Evolutionary conservation across 495 filamentous ascomycete genomes (phyloP).

Genomic region (Friedmanniomyces simplex): DNA sequence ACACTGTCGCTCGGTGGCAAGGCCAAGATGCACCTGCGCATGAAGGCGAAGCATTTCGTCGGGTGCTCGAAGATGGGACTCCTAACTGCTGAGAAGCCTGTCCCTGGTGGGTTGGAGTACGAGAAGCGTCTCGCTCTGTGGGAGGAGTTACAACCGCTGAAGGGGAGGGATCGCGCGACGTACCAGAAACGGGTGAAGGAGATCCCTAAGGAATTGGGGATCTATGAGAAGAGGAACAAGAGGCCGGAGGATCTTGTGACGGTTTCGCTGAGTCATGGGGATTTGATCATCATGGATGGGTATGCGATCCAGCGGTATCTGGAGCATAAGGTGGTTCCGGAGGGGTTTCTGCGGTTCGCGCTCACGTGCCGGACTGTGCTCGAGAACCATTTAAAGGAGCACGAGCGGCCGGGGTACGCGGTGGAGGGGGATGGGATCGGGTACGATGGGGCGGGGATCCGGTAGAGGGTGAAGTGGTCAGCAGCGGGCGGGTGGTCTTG

Average conservation of each 20-base stretch:
- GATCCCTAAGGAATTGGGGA: slow-evolving; percentile 23
- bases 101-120: slow-evolving; percentile 32
- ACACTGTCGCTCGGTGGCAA: slow-evolving; percentile 63
- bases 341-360: slow-evolving; percentile 54
- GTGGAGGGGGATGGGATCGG: slow-evolving; percentile 20
- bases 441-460: not conserved
- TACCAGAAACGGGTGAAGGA: slow-evolving; percentile 26
- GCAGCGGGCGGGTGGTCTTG: too few species aligned
- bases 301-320: slow-evolving; percentile 57
- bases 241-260: slow-evolving; percentile 25
- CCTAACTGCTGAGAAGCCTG: slow-evolving; percentile 23
- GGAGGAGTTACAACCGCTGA: slow-evolving; percentile 26
- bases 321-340: slow-evolving; percentile 56
- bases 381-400: slow-evolving; percentile 32
- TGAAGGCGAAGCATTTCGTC: slow-evolving; percentile 49
- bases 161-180: slow-evolving; percentile 18
- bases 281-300: slow-evolving; percentile 77
- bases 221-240: slow-evolving; percentile 24
- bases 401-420: slow-evolving; percentile 25
- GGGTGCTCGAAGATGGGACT: slow-evolving; percentile 30
- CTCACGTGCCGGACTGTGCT: slow-evolving; percentile 49
- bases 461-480: not conserved
- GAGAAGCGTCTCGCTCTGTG: slow-evolving; percentile 26
- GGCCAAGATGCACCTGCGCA: slow-evolving; percentile 57
- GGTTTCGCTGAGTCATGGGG: slow-evolving; percentile 57